Evolutionary conservation across 2,329 filamentous ascomycete species (phyloP), one percentile per base, ranked within the genome.

Genomic region (Exophiala oligosperma): DNA sequence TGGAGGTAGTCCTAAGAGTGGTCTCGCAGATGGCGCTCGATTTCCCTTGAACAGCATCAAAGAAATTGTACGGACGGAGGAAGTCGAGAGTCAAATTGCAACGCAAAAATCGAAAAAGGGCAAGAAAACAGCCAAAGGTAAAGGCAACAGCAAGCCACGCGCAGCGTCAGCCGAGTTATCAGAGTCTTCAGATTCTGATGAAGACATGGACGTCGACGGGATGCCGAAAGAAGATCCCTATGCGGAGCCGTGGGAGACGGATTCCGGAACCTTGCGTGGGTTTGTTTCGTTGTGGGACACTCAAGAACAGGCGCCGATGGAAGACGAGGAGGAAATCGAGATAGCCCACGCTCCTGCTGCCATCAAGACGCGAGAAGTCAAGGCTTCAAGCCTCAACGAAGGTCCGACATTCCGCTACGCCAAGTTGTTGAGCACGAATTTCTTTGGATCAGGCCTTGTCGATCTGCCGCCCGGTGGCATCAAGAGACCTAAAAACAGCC

Each of bases 401-500:
- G 60, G 60, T 4, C 53, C 62, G 11, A 85, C 85, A 2, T 97
- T 97, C 80, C 84, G 85, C 56, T 97, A 96, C 71, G 90, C 90
- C 35, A 97, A 97, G 77, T 89, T 93, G 60, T 82, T 95, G 57
- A 90, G 86, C 28, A 79, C 90, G 61, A 86, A 89, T 0, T 97
- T 96, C 73, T 91, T 97, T 73, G 92, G 92, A 35, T 88, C 89
- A 8, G 94, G 94, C 14, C 83, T 97, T 52, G 90, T 99, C 38
- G 93, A 97, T 68, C 78, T 99, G 51, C 90, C 91, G 4, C 87
- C 91, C 0, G 88, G 89, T 1, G 86, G 90, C 32, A 85, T 89
- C 70, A 99, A 99, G 79, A 85, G 87, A 66, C 84, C 88, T 49
- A 97, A 97, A 81, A 97, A 97, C 74, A 89, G 90, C 37, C 84